phyloP scores from a whole-genome alignment of 2,329 filamentous ascomycete genomes.

The Karstenula rhodostoma region DNA sequence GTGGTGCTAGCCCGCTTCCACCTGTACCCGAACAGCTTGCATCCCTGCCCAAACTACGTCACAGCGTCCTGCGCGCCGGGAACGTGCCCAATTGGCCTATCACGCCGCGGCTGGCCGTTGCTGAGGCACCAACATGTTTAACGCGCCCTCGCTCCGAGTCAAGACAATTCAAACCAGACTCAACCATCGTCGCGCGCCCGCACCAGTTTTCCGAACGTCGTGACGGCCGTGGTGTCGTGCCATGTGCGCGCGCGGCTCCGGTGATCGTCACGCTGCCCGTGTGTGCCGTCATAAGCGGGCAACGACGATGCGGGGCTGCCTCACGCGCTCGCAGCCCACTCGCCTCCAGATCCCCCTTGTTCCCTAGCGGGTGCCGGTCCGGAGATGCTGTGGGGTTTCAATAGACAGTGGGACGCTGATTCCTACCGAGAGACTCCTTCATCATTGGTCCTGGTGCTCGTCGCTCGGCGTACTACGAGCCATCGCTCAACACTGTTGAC shows the following conservation, averaged over 20 bases:
- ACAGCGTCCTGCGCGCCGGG: neutral
- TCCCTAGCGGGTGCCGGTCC: conserved; percentile 18
- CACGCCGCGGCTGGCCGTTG: conserved; percentile 1
- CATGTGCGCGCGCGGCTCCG: conserved; percentile 1
- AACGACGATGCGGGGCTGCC: conserved; percentile 26
- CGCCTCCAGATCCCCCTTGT: conserved; percentile 15
- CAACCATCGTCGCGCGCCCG: no score
- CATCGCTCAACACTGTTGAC: neutral
- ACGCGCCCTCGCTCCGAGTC: conserved; percentile 5
- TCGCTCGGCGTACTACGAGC: neutral
- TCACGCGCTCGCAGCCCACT: conserved; percentile 13
- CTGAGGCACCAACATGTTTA: neutral
- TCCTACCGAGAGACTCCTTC: neutral
- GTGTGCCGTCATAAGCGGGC: conserved; percentile 23
- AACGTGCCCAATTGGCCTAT: conserved; percentile 17
- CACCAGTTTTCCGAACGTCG: neutral
- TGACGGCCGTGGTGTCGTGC: neutral
- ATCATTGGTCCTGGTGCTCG: no score
- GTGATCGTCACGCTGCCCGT: conserved; percentile 14
- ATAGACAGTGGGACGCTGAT: conserved; percentile 11
- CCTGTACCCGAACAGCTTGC: conserved; percentile 24
- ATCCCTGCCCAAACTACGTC: conserved; percentile 30
- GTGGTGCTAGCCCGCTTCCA: conserved; percentile 22
- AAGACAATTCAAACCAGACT: neutral
- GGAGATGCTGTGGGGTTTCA: conserved; percentile 17